phyloP scores from a whole-genome alignment of 139 green algal genomes.

The Limnomonas spitsbergensis region DNA sequence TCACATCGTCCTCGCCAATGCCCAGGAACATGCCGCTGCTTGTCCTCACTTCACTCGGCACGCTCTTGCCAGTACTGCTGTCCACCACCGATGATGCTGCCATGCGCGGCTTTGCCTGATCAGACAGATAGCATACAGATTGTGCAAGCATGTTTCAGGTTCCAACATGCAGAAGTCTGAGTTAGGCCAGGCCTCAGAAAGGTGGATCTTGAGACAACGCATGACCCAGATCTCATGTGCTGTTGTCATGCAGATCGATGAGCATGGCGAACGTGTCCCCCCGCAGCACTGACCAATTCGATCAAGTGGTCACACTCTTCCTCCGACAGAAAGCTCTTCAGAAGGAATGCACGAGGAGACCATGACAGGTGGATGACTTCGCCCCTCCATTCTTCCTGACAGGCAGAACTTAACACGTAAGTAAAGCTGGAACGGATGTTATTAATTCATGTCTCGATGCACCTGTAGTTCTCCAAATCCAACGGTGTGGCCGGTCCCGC shows the following conservation, averaged over 20 bases:
- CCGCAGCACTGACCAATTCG: conserved; percentile 36
- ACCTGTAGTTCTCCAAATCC: conserved; percentile 19
- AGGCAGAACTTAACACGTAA: background rate
- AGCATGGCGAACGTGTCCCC: background rate
- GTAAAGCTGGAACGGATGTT: too few relatives aligned
- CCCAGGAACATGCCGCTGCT: conserved; percentile 57
- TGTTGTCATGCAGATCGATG: background rate
- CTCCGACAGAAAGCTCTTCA: conserved; percentile 54
- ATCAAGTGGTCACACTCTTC: conserved; percentile 67
- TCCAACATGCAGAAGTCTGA: too few relatives aligned
- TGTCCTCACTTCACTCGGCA: conserved; percentile 45
- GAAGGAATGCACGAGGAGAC: conserved; percentile 52
- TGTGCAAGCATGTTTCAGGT: too few relatives aligned
- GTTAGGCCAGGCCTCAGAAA: too few relatives aligned
- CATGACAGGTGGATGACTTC: conserved; percentile 62
- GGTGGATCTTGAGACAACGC: too few relatives aligned
- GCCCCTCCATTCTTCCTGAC: conserved; percentile 63
- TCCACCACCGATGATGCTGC: conserved; percentile 59
- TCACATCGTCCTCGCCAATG: conserved; percentile 44
- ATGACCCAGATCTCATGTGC: too few relatives aligned
- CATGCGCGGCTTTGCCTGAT: conserved; percentile 49
- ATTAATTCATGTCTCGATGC: too few relatives aligned
- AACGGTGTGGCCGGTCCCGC: conserved; percentile 10
- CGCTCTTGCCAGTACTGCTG: conserved; percentile 47
- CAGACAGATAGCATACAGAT: too few relatives aligned